Base-by-base conservation (phyloP, 1,284 basidiomycete species). In the Pseudozyma hubeiensis region DNA sequence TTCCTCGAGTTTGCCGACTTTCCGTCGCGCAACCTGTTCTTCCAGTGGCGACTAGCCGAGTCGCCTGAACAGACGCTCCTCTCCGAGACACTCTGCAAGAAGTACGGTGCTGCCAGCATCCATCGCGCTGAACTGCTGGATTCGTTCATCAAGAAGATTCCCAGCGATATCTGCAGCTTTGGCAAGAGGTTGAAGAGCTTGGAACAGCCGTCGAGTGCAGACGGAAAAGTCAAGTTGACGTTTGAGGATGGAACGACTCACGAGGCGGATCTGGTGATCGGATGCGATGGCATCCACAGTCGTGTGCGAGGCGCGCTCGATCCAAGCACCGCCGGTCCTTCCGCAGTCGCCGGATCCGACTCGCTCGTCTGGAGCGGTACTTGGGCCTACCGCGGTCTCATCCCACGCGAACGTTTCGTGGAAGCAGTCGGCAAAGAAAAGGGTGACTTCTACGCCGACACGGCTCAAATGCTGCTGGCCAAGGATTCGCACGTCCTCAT, bases 401-500 rank as follows among this genome's bases (percentile, higher is more conserved):
- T 84, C 47, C 77, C 82, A 1, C 70, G 74, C 17, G 56, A 63
- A 7, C 53, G 60, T n/a, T 81, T 78, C 40, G 50, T 74, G 11
- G 51, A 47, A 7, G 70, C 74, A 1, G 59, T 82, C 1, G 75
- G 64, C n/a, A 53, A 62, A 14, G 65, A 70, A 0, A 64, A 64
- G 33, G 75, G 71, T 45, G 54, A 75, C 11, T 68, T 66, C 45
- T 77, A 75, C 49, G 75, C 75, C 19, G 48, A 64, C n/a, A 67
- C 60, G 3, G 62, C 74, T 0, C 69, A 78, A 47, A 64, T 64
- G 58, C 53, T 50, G 62, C 46, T 37, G 37, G 90, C 62, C 33
- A 53, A 56, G 13, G 65, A 74, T 43, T 62, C 62, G 88, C 89
- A 90, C 78, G 81, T 90, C 34, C 87, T 90, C 51, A 86, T 87